Percentiles rank a stretch among this genome's conserved stretches.
Conservation (phyloP, 1,284 basidiomycete species). For the Boletus holoroseus region DNA sequence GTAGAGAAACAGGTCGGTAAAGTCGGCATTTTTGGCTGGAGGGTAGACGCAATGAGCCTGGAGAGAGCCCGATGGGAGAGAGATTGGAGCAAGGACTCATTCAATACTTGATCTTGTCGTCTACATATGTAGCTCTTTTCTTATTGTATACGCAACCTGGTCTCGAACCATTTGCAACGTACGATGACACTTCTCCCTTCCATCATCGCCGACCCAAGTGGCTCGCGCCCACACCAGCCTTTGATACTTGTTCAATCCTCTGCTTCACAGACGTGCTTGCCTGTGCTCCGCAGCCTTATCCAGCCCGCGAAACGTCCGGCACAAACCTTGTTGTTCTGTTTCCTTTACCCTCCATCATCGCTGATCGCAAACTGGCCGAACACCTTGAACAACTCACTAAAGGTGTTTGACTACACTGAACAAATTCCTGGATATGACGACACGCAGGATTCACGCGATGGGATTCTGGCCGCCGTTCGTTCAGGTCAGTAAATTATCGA, state of each 20-base stretch:
- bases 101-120: slow-evolving; percentile 9
- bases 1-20: slow-evolving; percentile 39
- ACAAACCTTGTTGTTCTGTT: slow-evolving; percentile 50
- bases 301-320: slow-evolving; percentile 27
- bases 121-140: neutral
- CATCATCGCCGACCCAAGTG: slow-evolving; percentile 30
- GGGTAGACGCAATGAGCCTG: slow-evolving; percentile 32
- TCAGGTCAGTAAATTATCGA: slow-evolving; percentile 37
- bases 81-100: slow-evolving; percentile 5
- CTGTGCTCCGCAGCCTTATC: slow-evolving; percentile 47
- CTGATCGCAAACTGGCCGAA: slow-evolving; percentile 28
- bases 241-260: slow-evolving; percentile 64
- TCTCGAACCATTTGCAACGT: neutral
- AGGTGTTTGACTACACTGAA: slow-evolving; percentile 49
- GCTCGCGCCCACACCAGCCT: slow-evolving; percentile 37
- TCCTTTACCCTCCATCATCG: slow-evolving; percentile 52
- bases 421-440: slow-evolving; percentile 52
- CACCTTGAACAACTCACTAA: slow-evolving; percentile 30
- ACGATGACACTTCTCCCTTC: slow-evolving; percentile 37
- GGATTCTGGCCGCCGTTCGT: slow-evolving; percentile 43
- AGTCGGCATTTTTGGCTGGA: slow-evolving; percentile 54
- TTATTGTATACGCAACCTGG: neutral
- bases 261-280: slow-evolving; percentile 53
- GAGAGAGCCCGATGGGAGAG: slow-evolving; percentile 26
- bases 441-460: slow-evolving; percentile 31